Base-by-base conservation (phyloP, 805 yeast genomes). In the Saccharomycopsis sp. region DNA sequence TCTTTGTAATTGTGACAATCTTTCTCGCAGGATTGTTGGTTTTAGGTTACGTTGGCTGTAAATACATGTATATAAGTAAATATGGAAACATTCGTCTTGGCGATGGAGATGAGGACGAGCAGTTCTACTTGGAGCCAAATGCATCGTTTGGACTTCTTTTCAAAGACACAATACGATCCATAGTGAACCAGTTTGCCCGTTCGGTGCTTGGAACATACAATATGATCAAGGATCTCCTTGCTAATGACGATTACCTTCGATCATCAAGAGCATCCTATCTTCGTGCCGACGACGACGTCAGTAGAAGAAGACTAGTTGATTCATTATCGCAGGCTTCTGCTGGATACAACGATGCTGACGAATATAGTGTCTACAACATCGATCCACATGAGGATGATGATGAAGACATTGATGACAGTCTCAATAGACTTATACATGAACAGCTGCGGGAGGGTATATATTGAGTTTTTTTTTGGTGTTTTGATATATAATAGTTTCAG, bases 81-180 rank as follows among this genome's bases (percentile, higher is more conserved):
- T 84, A 89, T 69, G 97, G 97, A 19, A 96, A 87, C 69, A 91
- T 91, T 60, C 77, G 94, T 63, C 77, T 91, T 50, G 96, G 89
- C 54, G 90, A 84, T 42, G 49, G 49, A 44, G 90, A 85, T 41
- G 86, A 82, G 55, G 78, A 55, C 24, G 57, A 38, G 23, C 35
- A 29, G 25, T 25, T 47, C 35, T 47, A 55, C 23, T 12, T 35
- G 14, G 34, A 35, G 22, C 19, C 55, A 7, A 35, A 34, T n/a
- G 54, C 24, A 7, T 51, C 54, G 3, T 7, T 49, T 2, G 42
- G 24, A 19, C 23, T n/a, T 14, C 29, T 57, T 2, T 2, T 57
- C n/a, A 57, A 54, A 38, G 14, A 20, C 15, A 52, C 47, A 14
- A n/a, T 52, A 20, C 25, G 22, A 44, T 44, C 49, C 22, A 19